phyloP scores from a whole-genome alignment of 139 green algal species.

The Pseudopediastrum boryanum region DNA sequence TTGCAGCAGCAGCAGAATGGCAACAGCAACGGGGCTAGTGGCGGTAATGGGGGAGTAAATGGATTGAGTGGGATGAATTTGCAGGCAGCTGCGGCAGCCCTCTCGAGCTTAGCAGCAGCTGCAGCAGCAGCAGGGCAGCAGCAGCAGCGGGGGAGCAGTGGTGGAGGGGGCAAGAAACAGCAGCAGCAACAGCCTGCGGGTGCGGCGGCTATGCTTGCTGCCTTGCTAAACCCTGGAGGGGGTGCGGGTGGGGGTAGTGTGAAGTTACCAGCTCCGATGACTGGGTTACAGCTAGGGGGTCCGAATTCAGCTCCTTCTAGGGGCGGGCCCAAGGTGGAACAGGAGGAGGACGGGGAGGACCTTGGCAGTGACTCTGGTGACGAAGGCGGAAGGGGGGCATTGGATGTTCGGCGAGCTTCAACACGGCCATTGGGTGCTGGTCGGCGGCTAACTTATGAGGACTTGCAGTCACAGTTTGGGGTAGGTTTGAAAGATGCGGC shows the following conservation, averaged over 20 bases:
- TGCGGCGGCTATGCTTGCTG: background rate
- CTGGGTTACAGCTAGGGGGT: too few species aligned
- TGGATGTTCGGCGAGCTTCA: background rate
- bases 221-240: background rate
- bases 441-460: constrained; percentile 63
- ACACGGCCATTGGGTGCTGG: constrained; percentile 36
- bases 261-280: background rate
- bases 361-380: constrained; percentile 5
- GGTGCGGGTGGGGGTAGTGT: background rate
- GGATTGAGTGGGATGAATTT: too few species aligned
- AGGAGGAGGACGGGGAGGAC: constrained; percentile 32
- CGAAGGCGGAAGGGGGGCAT: background rate
- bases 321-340: too few species aligned
- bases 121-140: constrained; percentile 12
- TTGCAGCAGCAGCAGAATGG: too few species aligned
- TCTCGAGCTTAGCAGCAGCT: constrained; percentile 9
- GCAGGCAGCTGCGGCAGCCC: too few species aligned
- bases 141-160: background rate
- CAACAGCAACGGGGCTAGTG: too few species aligned
- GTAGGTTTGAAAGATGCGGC: constrained; percentile 87
- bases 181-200: constrained; percentile 1
- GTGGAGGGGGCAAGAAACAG: constrained; percentile 12
- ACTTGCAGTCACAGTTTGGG: constrained; percentile 85
- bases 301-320: too few species aligned
- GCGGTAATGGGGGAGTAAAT: too few species aligned